Evolutionary conservation across 192 early-diverging fungal species (phyloP).

Genomic region (Thamnidium elegans): DNA sequence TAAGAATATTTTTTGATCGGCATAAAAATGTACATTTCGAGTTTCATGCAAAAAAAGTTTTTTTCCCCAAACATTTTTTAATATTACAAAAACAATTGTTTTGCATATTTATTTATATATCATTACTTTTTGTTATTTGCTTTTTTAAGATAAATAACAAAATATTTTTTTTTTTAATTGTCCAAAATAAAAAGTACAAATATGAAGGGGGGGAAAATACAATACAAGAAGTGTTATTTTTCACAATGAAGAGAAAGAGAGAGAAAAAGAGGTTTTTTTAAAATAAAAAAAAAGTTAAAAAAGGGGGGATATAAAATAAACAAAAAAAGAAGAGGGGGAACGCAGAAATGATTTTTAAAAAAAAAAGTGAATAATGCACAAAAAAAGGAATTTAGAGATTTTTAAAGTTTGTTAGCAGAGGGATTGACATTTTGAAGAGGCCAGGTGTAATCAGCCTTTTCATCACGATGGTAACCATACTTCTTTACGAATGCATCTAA

Average conservation of each 20-base stretch:
- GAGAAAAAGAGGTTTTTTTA: background rate
- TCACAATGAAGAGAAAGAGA: background rate
- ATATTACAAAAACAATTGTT: too few species aligned
- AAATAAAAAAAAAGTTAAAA: too few species aligned
- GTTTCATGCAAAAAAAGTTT: too few species aligned
- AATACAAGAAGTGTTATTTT: background rate
- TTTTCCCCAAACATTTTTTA: too few species aligned
- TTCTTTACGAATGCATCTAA: constrained; percentile 73
- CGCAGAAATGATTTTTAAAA: too few species aligned
- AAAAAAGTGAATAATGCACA: too few species aligned
- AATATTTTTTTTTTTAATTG: background rate
- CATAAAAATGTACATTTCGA: too few species aligned
- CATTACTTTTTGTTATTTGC: too few species aligned
- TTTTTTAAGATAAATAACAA: background rate
- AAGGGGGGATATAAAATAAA: background rate
- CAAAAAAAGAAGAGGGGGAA: background rate
- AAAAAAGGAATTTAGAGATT: background rate
- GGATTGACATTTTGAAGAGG: constrained; percentile 13
- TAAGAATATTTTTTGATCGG: too few species aligned
- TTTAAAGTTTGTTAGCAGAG: constrained; percentile 10
- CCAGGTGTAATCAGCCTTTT: background rate
- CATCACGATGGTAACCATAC: constrained; percentile 34
- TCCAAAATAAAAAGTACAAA: background rate
- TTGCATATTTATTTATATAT: too few species aligned
- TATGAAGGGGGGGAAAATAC: background rate